These are phyloP conservation scores for Russula griseocarnosa DNA, from an alignment of 768 basidiomycete genomes.

Conservation along the genomic window DNA sequence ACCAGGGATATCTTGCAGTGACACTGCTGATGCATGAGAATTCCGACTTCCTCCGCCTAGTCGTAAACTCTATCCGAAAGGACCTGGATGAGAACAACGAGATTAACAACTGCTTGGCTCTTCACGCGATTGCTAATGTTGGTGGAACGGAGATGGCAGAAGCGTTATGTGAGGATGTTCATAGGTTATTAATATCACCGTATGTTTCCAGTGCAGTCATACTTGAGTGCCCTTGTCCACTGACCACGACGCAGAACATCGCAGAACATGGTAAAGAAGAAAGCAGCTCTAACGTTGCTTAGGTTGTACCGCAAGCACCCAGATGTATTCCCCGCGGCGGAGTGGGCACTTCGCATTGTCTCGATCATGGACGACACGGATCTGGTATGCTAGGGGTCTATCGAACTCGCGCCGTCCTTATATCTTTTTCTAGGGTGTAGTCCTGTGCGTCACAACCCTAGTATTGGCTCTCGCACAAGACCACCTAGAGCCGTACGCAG, in stretches of 20 bases:
- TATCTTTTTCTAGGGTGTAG: conserved; percentile 66
- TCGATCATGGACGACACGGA: conserved; percentile 94
- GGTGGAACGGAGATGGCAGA: conserved; percentile 99
- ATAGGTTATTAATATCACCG: conserved; percentile 93
- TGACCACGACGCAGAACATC: conserved; percentile 63
- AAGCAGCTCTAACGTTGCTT: conserved; percentile 90
- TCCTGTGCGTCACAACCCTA: conserved; percentile 87
- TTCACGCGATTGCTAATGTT: conserved; percentile 98
- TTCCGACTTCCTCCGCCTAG: conserved; percentile 91
- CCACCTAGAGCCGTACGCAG: conserved; percentile 81
- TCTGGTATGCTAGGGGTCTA: conserved; percentile 46
- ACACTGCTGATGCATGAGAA: conserved; percentile 99
- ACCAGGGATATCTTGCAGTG: conserved; percentile 93
- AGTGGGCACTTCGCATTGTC: conserved; percentile 94
- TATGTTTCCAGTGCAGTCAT: conserved; percentile 37
- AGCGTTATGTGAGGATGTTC: conserved; percentile 88
- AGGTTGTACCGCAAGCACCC: conserved; percentile 95
- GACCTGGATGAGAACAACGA: conserved; percentile 94
- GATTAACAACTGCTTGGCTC: conserved; percentile 90
- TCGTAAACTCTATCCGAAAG: conserved; percentile 97
- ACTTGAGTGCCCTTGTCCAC: conserved; percentile 19
- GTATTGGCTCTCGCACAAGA: conserved; percentile 95
- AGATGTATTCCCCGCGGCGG: conserved; percentile 85
- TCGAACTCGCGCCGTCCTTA: background rate
- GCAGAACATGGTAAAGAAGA: conserved; percentile 94